Conservation (phyloP, 2,329 filamentous ascomycete genomes). For the Nemania sp. region DNA sequence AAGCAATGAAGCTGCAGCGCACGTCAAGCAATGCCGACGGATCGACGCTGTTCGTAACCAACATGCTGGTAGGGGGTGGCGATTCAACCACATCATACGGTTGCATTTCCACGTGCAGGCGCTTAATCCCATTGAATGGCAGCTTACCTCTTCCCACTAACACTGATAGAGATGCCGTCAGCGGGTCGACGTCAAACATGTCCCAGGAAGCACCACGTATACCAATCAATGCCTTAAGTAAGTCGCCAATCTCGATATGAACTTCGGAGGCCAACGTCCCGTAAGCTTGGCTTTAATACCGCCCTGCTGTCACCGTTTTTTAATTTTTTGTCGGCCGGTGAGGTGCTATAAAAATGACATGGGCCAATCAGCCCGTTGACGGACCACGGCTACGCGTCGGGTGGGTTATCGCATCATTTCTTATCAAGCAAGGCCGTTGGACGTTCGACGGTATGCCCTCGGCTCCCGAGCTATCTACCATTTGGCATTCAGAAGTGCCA, state of each 20-base stretch:
- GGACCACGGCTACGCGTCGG: not conserved
- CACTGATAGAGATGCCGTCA: not conserved
- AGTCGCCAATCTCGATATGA: slow-evolving; percentile 5
- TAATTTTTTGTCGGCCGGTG: slow-evolving; percentile 1
- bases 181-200: not conserved
- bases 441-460: too few species aligned
- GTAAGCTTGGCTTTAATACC: slow-evolving; percentile 11
- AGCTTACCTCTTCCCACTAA: not conserved
- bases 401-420: too few species aligned
- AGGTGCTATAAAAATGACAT: slow-evolving; percentile 7
- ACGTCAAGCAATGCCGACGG: slow-evolving; percentile 5
- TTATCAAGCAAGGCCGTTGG: too few species aligned
- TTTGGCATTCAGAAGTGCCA: too few species aligned
- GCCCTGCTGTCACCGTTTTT: slow-evolving; percentile 12
- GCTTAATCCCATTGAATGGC: not conserved
- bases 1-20: slow-evolving; percentile 9
- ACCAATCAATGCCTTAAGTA: not conserved
- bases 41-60: slow-evolving; percentile 2
- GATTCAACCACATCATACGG: not conserved
- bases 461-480: too few species aligned
- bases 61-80: not conserved
- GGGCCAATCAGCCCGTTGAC: slow-evolving; percentile 7
- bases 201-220: not conserved
- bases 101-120: slow-evolving; percentile 1
- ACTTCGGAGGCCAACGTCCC: slow-evolving; percentile 19